Base-by-base conservation (phyloP, 1,284 basidiomycete species). In the Vanrija humicola region DNA sequence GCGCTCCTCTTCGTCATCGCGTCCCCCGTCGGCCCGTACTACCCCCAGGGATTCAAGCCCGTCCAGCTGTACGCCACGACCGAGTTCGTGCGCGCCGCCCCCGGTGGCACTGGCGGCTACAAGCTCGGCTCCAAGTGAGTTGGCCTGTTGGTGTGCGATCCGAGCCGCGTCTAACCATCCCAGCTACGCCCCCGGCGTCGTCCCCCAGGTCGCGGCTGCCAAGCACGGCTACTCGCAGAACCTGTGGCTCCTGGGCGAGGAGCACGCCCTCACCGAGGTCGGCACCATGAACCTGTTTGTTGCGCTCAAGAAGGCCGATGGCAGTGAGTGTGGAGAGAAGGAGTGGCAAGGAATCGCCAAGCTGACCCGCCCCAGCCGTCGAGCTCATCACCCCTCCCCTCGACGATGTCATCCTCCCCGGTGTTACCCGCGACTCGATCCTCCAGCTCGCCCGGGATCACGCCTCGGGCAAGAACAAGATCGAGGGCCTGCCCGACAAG, bases 251-350 rank as follows among this genome's bases (percentile, higher is more conserved):
- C 86, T 91, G 59, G 91, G 92, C 0, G 84, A 86, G 3, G 88
- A 94, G 56, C 88, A 95, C 70, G 79, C 87, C 67, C 77, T 95
- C 50, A 95, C 92, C 0, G 93, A 80, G 65, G 72, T 71, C 34
- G 94, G 94, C 28, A 94, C 92, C 1, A 98, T 98, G 96, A 98
- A 99, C 78, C 79, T 95, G 69, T 96, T 98, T 62, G 83, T 90
- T 43, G 92, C 87, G 0, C 84, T 98, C 74, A 84, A 84, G 71
- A 82, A 82, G 26, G 80, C 83, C 10, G 84, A 92, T 65, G 91
- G 89, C 40, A 78, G 86, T 85, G 62, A 65, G 82, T 48, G 21
- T 43, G 23, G 15, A 25, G 16, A 16, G 16, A 40, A 23, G 8
- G 23, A 6, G 7, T 34, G 18, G 16, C n/a, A 40, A 23, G 8